These are phyloP conservation scores for Chlorophyllum brunneum DNA, from an alignment of 768 basidiomycete species.

Conservation along the genomic window DNA sequence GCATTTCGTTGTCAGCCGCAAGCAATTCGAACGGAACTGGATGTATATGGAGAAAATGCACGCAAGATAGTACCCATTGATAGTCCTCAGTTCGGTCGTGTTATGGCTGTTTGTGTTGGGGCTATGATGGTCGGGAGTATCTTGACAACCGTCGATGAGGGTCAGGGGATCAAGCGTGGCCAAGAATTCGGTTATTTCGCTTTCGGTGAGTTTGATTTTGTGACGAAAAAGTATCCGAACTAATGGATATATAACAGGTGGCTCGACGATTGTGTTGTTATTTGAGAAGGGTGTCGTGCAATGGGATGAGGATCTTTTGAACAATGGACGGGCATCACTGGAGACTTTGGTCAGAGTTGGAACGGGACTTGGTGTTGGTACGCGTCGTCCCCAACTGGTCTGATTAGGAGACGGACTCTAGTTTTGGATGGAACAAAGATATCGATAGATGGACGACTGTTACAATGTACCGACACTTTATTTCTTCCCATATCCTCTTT, in stretches of 20 bases:
- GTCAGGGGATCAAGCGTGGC: constrained; percentile 74
- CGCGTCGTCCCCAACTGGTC: background rate
- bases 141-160: constrained; percentile 80
- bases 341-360: constrained; percentile 89
- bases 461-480: too few species aligned
- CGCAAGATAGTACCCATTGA: constrained; percentile 92
- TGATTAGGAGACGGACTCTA: too few species aligned
- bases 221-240: too few species aligned
- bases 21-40: constrained; percentile 85
- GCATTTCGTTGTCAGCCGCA: constrained; percentile 67
- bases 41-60: constrained; percentile 93
- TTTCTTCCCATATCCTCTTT: too few species aligned
- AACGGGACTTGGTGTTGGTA: constrained; percentile 66
- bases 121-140: constrained; percentile 98
- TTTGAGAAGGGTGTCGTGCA: constrained; percentile 82
- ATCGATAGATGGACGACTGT: too few species aligned
- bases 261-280: constrained; percentile 87
- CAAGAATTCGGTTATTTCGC: constrained; percentile 95
- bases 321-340: constrained; percentile 82
- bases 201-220: constrained; percentile 61
- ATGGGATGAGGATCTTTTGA: constrained; percentile 89
- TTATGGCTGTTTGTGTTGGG: constrained; percentile 89
- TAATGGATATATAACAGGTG: constrained; percentile 45
- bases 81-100: constrained; percentile 82
- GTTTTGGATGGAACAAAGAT: too few species aligned